Base-by-base conservation (phyloP, 2,329 filamentous ascomycete species). In the Endoconidiophora laricicola region DNA sequence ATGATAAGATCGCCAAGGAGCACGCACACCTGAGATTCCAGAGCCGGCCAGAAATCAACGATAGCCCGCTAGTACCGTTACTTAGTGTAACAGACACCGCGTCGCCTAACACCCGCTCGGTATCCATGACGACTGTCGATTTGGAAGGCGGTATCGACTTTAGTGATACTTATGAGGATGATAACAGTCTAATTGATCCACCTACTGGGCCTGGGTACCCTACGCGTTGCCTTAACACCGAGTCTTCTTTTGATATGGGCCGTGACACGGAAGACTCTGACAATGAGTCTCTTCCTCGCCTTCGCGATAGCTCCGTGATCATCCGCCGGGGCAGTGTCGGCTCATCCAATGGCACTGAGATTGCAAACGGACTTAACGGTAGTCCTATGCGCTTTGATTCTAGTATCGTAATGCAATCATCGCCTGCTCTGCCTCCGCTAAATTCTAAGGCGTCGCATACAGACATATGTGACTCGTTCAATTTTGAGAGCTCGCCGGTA, bases 341-440 rank as follows among this genome's bases (percentile, higher is more conserved):
- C 18, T 41, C 46, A 6, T 53, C 51, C 3, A 41, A 49, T 29
- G 37, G 33, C 6, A 42, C 43, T 6, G 42, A 49, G 16, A 40
- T 39, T 12, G 14, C 41, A 10, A 29, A 40, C 18, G 23, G 22
- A 10, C 29, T 48, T 2, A 45, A n/a, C 24, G 50, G 48, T 6
- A 52, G 50, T n/a, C 50, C 50, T 9, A 24, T 49, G n/a, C 46
- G 43, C 5, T 23, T 49, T 22, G 41, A 49, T 37, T 49, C 51
- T 39, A 49, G 51, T 14, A 16, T 43, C 38, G 39, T 46, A 3
- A 29, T 52, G 20, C 29, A 52, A 29, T 49, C 46, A 18, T 52
- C 50, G 6, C 51, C 51, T n/a, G 43, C 22, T 29, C 23, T 52
- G 6, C 51, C 46, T 26, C 22, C 24, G 22, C 47, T 47, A 16